Evolutionary conservation across 345 rosid genomes (phyloP).

Genomic region (Aethionema arabicum): DNA sequence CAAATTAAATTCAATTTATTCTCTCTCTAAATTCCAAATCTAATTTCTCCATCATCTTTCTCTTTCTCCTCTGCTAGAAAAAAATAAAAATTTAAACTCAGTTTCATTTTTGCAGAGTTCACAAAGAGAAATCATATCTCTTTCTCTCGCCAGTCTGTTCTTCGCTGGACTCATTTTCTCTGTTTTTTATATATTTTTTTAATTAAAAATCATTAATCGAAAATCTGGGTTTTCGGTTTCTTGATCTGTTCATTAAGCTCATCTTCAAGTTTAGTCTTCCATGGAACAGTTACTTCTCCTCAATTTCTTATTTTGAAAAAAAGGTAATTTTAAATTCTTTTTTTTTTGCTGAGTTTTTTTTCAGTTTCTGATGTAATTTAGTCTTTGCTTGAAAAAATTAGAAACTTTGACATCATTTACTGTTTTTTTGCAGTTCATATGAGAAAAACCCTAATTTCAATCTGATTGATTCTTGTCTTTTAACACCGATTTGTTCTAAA

Average conservation of each 20-base stretch:
- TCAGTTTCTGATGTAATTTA: not conserved
- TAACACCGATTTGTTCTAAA: not conserved
- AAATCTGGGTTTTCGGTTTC: slow-evolving; percentile 29
- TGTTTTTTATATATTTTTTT: slow-evolving; percentile 15
- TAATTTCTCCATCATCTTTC: slow-evolving; percentile 20
- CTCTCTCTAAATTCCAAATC: slow-evolving; percentile 7
- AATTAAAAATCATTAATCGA: not conserved
- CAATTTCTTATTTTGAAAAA: slow-evolving; percentile 9
- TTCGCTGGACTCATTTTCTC: slow-evolving; percentile 27
- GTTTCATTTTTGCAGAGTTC: slow-evolving; percentile 21
- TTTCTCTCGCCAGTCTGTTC: slow-evolving; percentile 33
- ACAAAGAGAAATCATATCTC: slow-evolving; percentile 29
- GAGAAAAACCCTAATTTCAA: not conserved
- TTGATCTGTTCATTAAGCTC: slow-evolving; percentile 28
- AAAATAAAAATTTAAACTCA: not conserved
- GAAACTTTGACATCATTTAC: slow-evolving; percentile 12
- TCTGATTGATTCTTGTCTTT: not conserved
- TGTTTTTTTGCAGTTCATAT: not conserved
- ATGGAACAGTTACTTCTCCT: slow-evolving; percentile 39
- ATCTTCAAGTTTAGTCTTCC: slow-evolving; percentile 4
- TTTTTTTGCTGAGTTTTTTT: not conserved
- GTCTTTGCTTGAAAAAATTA: slow-evolving; percentile 6
- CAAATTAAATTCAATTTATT: slow-evolving; percentile 11
- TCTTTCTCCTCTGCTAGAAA: not conserved
- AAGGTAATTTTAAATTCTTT: not conserved